Conservation (phyloP, 768 basidiomycete genomes). For the Boletus pseudopeckii region DNA sequence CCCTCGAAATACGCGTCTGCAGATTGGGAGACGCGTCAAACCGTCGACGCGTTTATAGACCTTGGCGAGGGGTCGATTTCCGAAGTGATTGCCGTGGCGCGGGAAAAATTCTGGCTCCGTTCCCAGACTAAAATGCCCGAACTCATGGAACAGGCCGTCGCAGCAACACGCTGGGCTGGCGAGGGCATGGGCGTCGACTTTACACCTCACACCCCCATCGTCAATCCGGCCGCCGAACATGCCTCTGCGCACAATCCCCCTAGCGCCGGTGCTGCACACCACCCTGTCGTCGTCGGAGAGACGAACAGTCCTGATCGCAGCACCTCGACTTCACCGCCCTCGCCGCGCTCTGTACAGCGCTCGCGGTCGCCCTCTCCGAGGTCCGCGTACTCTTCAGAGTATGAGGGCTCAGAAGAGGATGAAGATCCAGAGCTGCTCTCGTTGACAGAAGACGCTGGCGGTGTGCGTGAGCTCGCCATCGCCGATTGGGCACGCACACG, state of each 20-base stretch:
- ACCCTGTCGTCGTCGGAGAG: slow-evolving; percentile 5
- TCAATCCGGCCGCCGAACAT: slow-evolving; percentile 8
- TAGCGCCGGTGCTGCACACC: background rate
- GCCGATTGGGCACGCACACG: slow-evolving; percentile 69
- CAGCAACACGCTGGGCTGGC: slow-evolving; percentile 48
- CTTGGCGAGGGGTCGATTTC: slow-evolving; percentile 64
- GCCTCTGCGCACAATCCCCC: slow-evolving; percentile 10
- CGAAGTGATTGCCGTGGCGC: slow-evolving; percentile 57
- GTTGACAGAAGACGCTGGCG: slow-evolving; percentile 44
- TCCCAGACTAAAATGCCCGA: slow-evolving; percentile 62
- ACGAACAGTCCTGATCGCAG: slow-evolving; percentile 20
- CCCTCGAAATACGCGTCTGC: slow-evolving; percentile 29
- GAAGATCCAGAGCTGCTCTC: slow-evolving; percentile 43
- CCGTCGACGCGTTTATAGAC: slow-evolving; percentile 70
- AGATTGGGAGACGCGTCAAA: slow-evolving; percentile 69
- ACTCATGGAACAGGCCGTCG: slow-evolving; percentile 64
- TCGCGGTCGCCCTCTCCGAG: slow-evolving; percentile 32
- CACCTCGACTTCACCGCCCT: slow-evolving; percentile 27
- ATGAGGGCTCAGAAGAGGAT: slow-evolving; percentile 39
- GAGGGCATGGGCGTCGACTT: slow-evolving; percentile 35
- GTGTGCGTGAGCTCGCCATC: slow-evolving; percentile 54
- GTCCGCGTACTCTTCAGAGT: slow-evolving; percentile 30
- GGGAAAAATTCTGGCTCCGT: slow-evolving; percentile 71
- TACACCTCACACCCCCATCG: slow-evolving; percentile 16
- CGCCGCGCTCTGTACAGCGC: slow-evolving; percentile 24